Conservation (phyloP, 805 yeast species). For the Suhomyces canberraensis region DNA sequence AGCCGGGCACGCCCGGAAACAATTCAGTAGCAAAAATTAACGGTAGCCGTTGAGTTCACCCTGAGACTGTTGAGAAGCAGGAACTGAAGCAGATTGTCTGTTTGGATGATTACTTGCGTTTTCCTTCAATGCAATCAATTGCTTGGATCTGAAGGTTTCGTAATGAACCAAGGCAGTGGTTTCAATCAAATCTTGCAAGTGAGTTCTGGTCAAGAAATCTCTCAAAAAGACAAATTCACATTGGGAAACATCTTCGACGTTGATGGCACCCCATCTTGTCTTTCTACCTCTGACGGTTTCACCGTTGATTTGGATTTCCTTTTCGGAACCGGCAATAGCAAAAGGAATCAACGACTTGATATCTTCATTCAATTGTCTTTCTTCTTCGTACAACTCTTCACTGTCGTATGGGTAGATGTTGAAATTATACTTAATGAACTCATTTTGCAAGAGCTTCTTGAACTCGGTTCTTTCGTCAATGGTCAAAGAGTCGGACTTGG, state of each 20-base stretch:
- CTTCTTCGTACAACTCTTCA: constrained; percentile 67
- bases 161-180: constrained; percentile 85
- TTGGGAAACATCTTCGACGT: constrained; percentile 91
- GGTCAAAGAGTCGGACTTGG: constrained; percentile 88
- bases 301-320: constrained; percentile 70
- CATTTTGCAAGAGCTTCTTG: constrained; percentile 73
- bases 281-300: constrained; percentile 83
- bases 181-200: constrained; percentile 92
- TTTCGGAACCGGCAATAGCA: constrained; percentile 91
- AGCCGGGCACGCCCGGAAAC: too few species aligned
- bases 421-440: constrained; percentile 68
- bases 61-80: constrained; percentile 3
- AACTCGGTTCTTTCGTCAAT: constrained; percentile 76
- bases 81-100: constrained; percentile 27
- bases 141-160: constrained; percentile 91
- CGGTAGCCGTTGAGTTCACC: constrained; percentile 2
- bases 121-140: constrained; percentile 89
- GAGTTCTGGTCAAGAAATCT: constrained; percentile 92
- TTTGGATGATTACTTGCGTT: constrained; percentile 55
- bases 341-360: constrained; percentile 79
- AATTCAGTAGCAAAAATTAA: too few species aligned
- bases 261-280: constrained; percentile 90
- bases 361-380: constrained; percentile 67
- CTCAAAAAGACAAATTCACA: constrained; percentile 94
- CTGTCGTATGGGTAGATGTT: constrained; percentile 82